Percentiles rank a stretch among this genome's conserved stretches.
These are phyloP conservation scores for Penicillium subrubescens DNA, from an alignment of 495 filamentous ascomycete species.

Conservation along the genomic window DNA sequence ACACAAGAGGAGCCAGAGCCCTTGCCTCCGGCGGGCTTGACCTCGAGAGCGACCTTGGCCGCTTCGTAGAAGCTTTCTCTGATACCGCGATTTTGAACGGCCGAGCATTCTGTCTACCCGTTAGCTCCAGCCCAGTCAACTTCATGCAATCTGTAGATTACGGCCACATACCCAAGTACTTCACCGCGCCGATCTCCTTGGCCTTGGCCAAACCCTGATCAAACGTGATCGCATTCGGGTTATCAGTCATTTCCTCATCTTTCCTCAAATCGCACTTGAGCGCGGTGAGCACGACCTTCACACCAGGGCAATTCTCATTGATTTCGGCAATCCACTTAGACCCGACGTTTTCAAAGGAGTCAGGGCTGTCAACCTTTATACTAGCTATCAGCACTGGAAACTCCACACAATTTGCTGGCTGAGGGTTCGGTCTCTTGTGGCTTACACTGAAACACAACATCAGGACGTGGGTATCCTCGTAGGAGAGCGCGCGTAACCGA, in stretches of 20 bases:
- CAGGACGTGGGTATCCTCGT: constrained; percentile 96
- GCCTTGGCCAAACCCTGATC: constrained; percentile 92
- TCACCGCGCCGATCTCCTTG: constrained; percentile 80
- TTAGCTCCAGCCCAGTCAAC: background rate
- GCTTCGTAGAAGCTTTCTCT: constrained; percentile 99
- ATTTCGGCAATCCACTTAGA: constrained; percentile 98
- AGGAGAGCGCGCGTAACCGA: constrained; percentile 89
- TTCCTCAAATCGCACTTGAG: constrained; percentile 96
- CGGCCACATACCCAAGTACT: constrained; percentile 73
- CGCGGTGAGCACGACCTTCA: constrained; percentile 93
- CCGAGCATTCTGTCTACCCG: constrained; percentile 80
- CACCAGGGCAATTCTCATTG: constrained; percentile 92
- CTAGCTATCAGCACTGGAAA: constrained; percentile 10
- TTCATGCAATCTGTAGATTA: background rate
- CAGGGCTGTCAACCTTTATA: constrained; percentile 77
- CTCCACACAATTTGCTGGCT: background rate
- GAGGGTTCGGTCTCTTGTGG: background rate
- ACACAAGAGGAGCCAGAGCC: constrained; percentile 33
- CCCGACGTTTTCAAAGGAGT: constrained; percentile 97
- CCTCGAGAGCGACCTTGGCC: constrained; percentile 90
- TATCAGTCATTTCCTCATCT: constrained; percentile 58
- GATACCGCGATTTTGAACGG: constrained; percentile 94
- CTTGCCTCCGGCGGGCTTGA: constrained; percentile 60
- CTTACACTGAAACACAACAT: constrained; percentile 94
- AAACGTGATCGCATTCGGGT: constrained; percentile 77